phyloP scores from a whole-genome alignment of 2,329 filamentous ascomycete genomes.

The Blumeria hordei region DNA sequence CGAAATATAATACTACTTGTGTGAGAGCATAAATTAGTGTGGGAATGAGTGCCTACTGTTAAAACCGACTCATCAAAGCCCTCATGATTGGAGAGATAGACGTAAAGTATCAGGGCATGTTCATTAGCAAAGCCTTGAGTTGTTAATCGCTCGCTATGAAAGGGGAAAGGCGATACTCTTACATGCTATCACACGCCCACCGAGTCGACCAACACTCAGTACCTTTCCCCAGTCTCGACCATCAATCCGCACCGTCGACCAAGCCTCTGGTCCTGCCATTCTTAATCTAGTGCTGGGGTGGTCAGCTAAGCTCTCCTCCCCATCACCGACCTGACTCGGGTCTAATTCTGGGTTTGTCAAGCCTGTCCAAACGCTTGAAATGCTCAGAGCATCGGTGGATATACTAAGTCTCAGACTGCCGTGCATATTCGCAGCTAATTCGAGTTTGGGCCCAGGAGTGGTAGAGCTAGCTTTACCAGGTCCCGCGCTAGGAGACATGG shows the following conservation, averaged over 20 bases:
- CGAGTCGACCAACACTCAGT: conserved; percentile 73
- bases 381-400: conserved; percentile 60
- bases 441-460: conserved; percentile 37
- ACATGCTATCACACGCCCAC: conserved; percentile 84
- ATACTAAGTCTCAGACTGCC: conserved; percentile 62
- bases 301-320: conserved; percentile 41
- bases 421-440: conserved; percentile 85
- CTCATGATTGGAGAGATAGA: conserved; percentile 50
- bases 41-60: conserved; percentile 28
- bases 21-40: conserved; percentile 2
- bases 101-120: conserved; percentile 60
- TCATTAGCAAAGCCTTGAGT: conserved; percentile 44
- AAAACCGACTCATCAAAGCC: conserved; percentile 46
- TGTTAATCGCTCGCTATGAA: conserved; percentile 6
- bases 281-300: conserved; percentile 66
- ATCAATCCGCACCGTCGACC: conserved; percentile 78
- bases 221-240: conserved; percentile 86
- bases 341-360: conserved; percentile 76
- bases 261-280: conserved; percentile 52
- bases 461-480: conserved; percentile 7
- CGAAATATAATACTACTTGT: conserved; percentile 28
- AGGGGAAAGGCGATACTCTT: conserved; percentile 13
- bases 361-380: conserved; percentile 65
- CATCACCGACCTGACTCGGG: conserved; percentile 42
- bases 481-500: conserved; percentile 21